These are phyloP conservation scores for Aspergillus saccharolyticus DNA, from an alignment of 495 filamentous ascomycete genomes.

Conservation along the genomic window DNA sequence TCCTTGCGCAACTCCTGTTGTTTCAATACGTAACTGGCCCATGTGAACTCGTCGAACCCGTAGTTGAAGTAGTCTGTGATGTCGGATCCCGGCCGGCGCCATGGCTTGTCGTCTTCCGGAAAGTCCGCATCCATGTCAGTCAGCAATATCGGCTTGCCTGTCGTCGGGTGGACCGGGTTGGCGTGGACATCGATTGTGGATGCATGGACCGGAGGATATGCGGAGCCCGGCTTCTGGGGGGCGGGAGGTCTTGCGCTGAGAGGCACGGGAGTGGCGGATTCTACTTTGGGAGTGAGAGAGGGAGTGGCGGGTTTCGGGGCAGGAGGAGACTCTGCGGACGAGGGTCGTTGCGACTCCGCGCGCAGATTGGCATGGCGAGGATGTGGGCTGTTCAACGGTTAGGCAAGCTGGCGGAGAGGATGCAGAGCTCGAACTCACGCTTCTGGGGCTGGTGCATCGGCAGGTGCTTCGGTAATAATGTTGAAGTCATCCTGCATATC, in stretches of 20 bases:
- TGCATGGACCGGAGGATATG: conserved; percentile 61
- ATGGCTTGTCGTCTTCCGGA: conserved; percentile 77
- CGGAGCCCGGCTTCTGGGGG: conserved; percentile 48
- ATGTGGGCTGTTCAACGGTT: conserved; percentile 27
- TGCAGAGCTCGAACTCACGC: conserved; percentile 31
- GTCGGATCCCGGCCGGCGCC: conserved; percentile 93
- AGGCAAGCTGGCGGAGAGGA: conserved; percentile 5
- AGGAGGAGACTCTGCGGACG: conserved; percentile 44
- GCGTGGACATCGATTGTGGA: conserved; percentile 80
- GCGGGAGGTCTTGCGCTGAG: conserved; percentile 33
- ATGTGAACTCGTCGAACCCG: conserved; percentile 98
- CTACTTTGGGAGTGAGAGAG: conserved; percentile 37
- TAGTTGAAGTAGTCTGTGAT: conserved; percentile 98
- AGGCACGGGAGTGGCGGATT: conserved; percentile 41
- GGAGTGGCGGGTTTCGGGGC: conserved; percentile 30
- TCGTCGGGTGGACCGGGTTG: conserved; percentile 70
- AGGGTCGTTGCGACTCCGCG: conserved; percentile 60
- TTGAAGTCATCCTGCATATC: conserved; percentile 69
- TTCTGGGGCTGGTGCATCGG: conserved; percentile 64
- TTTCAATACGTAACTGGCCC: conserved; percentile 89
- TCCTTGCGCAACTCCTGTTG: conserved; percentile 73
- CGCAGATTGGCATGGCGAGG: conserved; percentile 45
- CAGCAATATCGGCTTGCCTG: conserved; percentile 64
- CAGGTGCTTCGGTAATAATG: conserved; percentile 85
- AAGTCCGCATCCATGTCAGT: conserved; percentile 81